Evolutionary conservation across 768 basidiomycete genomes (phyloP), one percentile per base, ranked within the genome.

Genomic region (Boletus vinaceobasis): DNA sequence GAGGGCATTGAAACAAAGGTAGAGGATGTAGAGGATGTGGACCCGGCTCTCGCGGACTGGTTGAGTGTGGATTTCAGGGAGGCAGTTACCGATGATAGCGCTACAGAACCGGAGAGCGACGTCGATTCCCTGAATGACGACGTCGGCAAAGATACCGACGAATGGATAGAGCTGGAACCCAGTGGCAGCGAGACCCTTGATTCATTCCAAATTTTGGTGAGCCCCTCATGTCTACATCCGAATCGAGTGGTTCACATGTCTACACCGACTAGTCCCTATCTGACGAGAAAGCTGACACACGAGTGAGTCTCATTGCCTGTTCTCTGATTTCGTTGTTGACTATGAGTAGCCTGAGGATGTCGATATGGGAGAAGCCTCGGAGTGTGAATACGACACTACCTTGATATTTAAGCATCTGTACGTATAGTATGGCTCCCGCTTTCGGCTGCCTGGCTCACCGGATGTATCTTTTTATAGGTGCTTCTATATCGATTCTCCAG

Each of bases 401-500:
- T 72, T 75, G 58, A 90, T 95, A 49, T 96, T 97, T 73, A 84
- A 70, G 61, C 91, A 97, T 73, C 69, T 95, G 88, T 92, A 57
- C 55, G 87, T 75, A 3, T 4, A 7, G 11, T 1, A 36, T 23
- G 13, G 35, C 46, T 7, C 27, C 35, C 11, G 19, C 38, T 40
- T 19, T 49, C 9, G 38, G 9, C 29, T 21, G 5, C 17, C 11
- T 32, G 9, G 42, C 35, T 53, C 37, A 47, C 47, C 9, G 6
- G 15, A 37, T 39, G 5, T 1, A 17, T 38, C 19, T 35, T 13
- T 48, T 42, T n/a, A 17, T 50, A 94, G 92, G 58, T 85, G 83
- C 60, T 95, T 96, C 71, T 98, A 97, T 71, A 76, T 98, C 36
- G 95, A 98, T 68, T 82, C 89, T 3, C 80, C 86, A 0, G 77